phyloP scores from a whole-genome alignment of 768 basidiomycete genomes.

The Leccinum variicolor region DNA sequence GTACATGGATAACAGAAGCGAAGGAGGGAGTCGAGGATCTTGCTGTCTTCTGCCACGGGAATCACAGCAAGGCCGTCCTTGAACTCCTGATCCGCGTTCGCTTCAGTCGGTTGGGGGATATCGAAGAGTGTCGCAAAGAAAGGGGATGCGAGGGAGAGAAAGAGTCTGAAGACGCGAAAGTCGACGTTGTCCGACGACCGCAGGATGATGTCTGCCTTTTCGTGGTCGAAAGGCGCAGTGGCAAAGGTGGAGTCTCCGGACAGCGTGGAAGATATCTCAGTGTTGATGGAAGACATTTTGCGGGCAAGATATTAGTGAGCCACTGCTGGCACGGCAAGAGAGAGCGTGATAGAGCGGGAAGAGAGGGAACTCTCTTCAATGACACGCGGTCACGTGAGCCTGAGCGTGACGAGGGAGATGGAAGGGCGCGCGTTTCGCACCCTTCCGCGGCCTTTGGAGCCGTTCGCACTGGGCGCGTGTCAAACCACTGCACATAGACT shows the following conservation, averaged over 20 bases:
- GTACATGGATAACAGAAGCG: background rate
- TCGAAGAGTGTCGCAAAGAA: slow-evolving; percentile 11
- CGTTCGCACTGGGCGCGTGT: too few species aligned
- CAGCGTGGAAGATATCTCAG: background rate
- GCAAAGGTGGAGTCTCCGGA: background rate
- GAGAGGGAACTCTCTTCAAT: too few species aligned
- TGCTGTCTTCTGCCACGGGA: background rate
- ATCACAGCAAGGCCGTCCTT: background rate
- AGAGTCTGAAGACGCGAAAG: background rate
- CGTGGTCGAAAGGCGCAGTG: background rate
- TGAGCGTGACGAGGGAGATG: too few species aligned
- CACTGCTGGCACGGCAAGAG: background rate
- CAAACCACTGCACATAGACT: background rate
- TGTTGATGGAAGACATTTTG: background rate
- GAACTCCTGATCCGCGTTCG: background rate
- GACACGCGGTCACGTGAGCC: too few species aligned
- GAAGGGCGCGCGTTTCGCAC: too few species aligned
- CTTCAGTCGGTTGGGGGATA: slow-evolving; percentile 23
- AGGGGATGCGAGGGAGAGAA: background rate
- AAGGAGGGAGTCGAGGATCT: background rate
- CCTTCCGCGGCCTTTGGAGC: too few species aligned
- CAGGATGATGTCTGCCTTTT: background rate
- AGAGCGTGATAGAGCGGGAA: background rate
- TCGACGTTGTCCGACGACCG: background rate
- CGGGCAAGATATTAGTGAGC: background rate